Evolutionary conservation across 2,329 filamentous ascomycete genomes (phyloP), one percentile per base, ranked within the genome.

Genomic region (Pyricularia grisea): DNA sequence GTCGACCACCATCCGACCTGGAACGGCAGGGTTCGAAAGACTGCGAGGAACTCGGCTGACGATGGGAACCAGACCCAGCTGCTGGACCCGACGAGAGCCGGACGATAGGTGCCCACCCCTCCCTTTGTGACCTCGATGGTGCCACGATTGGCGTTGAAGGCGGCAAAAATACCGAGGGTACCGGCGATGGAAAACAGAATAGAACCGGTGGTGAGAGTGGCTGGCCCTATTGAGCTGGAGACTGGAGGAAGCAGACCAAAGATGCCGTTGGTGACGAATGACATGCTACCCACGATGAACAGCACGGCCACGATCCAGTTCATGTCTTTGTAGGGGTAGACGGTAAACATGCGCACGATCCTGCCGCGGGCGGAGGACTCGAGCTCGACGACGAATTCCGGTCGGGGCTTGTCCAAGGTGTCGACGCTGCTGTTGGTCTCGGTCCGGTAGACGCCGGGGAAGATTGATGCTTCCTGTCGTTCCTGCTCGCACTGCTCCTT

Each of bases 211-310:
- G 68, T 70, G 11, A 50, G 20, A 30, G 28, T 42, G 1, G 66
- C 70, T 0, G 17, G 30, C 58, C 66, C 36, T 42, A 71, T 68
- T 31, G 33, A n/a, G n/a, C 25, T 33, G 4, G 30, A 60, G n/a
- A 67, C 30, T 30, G 55, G 12, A 33, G 70, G 65, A 23, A 67
- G 12, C 25, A 67, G 66, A 36, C 69, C 69, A 14, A 71, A 36
- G 23, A 69, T 20, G 65, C 67, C 64, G 63, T 70, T 36, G 65
- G 69, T 25, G 31, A 64, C 67, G 63, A 72, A 72, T 11, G 68
- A 61, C 14, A 70, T 25, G 12, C 69, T 71, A 3, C 70, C 72
- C 12, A 70, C 4, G 27, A 71, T 69, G 6, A 76, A 79, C 67
- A 77, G 72, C 14, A 72, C 36, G 28, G 71, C 65, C 25, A 70